Conservation (phyloP, 148 eudicot genomes). For the Persicaria tinctoria region DNA sequence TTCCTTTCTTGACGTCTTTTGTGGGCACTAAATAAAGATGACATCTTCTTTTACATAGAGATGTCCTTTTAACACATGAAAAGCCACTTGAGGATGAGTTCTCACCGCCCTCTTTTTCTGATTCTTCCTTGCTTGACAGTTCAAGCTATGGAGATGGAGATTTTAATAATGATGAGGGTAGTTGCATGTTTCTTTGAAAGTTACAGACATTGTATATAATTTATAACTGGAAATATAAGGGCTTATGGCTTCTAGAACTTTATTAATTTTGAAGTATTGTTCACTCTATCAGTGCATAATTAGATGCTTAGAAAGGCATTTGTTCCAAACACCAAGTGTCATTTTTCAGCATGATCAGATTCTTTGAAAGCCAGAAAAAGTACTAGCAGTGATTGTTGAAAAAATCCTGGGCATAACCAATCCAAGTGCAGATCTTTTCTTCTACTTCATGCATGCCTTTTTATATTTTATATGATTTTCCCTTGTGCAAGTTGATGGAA, state of each 20-base stretch:
- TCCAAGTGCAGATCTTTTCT: constrained; percentile 1
- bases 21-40: too few relatives aligned
- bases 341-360: not conserved
- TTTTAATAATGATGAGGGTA: not conserved
- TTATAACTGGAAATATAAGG: not conserved
- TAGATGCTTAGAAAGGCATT: not conserved
- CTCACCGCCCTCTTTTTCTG: not conserved
- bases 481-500: constrained; percentile 2
- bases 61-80: not conserved
- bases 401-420: not conserved
- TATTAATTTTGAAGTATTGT: not conserved
- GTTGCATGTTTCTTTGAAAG: constrained; percentile 9
- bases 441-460: not conserved
- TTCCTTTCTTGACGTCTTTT: too few relatives aligned
- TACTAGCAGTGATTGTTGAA: constrained; percentile 8
- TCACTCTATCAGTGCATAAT: not conserved
- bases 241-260: constrained; percentile 2
- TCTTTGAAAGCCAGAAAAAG: constrained; percentile 1
- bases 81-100: not conserved
- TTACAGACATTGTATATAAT: not conserved
- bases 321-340: not conserved
- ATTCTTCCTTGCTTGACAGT: constrained; percentile 4
- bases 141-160: constrained; percentile 5
- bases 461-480: not conserved
- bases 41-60: too few relatives aligned